Evolutionary conservation across 2,329 filamentous ascomycete genomes (phyloP).

Genomic region (Tolypocladium ophioglossoides): DNA sequence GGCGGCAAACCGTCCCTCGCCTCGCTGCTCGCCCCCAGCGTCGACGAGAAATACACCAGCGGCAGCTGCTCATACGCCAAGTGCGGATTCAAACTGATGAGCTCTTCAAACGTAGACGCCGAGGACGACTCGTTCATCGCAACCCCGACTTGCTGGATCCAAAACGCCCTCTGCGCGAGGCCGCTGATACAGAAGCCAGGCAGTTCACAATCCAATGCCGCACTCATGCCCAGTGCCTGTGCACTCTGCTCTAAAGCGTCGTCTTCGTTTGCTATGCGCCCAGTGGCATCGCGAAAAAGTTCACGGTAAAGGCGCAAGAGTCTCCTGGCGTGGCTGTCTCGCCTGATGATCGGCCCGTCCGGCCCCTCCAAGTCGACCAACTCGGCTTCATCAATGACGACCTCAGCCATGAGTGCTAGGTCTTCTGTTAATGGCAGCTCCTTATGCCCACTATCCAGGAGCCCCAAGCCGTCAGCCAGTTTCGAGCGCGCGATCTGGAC

Average conservation of each 20-base stretch:
- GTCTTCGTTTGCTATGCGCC: background rate
- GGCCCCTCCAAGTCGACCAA: background rate
- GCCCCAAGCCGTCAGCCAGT: background rate
- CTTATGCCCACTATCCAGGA: background rate
- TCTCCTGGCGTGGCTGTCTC: background rate
- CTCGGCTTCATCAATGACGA: background rate
- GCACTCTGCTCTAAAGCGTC: background rate
- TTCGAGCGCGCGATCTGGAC: background rate
- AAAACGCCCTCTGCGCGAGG: constrained; percentile 15
- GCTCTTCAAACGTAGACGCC: constrained; percentile 8
- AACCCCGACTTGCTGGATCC: constrained; percentile 14
- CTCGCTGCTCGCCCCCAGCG: background rate
- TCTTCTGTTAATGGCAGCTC: background rate
- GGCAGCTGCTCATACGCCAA: constrained; percentile 17
- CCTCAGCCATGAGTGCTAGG: background rate
- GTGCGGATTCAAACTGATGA: constrained; percentile 8
- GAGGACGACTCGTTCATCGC: constrained; percentile 2
- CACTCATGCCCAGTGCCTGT: background rate
- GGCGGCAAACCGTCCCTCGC: background rate
- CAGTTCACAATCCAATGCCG: constrained; percentile 8
- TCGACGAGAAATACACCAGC: constrained; percentile 14
- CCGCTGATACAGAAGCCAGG: constrained; percentile 3
- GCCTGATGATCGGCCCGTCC: background rate
- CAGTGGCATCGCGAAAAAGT: background rate
- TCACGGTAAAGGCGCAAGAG: background rate